Evolutionary conservation across 305 asterid species (phyloP).

Genomic region (Fraxinus platypoda): DNA sequence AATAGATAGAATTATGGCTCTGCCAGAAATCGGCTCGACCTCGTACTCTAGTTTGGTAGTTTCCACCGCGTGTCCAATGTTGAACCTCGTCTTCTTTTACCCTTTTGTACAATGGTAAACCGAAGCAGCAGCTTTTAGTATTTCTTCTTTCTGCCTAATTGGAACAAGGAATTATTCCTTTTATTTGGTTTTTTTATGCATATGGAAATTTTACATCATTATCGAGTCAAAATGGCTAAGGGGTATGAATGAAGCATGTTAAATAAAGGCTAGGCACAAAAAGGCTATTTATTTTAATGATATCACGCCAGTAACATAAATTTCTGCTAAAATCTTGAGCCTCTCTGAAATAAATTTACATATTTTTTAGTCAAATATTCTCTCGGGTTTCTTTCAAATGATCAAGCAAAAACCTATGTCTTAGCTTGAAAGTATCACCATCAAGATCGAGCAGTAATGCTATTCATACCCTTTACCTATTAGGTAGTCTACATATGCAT

Average conservation of each 20-base stretch:
- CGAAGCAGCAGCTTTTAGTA: not conserved
- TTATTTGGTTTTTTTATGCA: not conserved
- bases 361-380: not conserved
- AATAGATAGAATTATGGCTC: not conserved
- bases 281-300: not conserved
- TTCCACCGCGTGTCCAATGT: not conserved
- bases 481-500: not conserved
- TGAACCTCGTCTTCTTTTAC: not conserved
- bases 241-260: not conserved
- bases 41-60: not conserved
- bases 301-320: not conserved
- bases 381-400: not conserved
- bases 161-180: not conserved
- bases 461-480: not conserved
- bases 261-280: not conserved
- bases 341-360: not conserved
- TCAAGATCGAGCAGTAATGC: not conserved
- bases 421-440: not conserved
- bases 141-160: not conserved
- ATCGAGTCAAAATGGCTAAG: not conserved
- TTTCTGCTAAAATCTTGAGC: not conserved
- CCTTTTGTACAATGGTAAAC: not conserved
- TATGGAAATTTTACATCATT: not conserved
- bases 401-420: not conserved
- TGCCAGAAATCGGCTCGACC: not conserved